These are phyloP conservation scores for Phytophthora macrochlamydospora DNA, from an alignment of 352 stramenopile genomes.

Conservation along the genomic window DNA sequence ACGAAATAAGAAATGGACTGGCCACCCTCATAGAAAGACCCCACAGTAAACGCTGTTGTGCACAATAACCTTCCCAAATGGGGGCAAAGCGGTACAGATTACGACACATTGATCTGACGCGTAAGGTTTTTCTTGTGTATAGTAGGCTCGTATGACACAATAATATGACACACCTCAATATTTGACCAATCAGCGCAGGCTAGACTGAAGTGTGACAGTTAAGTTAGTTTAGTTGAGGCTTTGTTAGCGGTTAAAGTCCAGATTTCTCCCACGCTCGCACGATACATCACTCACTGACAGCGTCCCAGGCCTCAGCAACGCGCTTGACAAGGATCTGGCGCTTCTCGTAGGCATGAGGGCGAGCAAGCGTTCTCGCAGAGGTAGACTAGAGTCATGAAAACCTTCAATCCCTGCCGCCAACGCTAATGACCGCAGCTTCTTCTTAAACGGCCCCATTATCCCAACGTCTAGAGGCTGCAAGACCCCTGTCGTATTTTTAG, in stretches of 20 bases:
- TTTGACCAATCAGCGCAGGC: constrained; percentile 4
- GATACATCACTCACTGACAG: not conserved
- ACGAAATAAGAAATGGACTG: no score
- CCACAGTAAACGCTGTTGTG: no score
- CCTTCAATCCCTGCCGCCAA: not conserved
- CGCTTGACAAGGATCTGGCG: not conserved
- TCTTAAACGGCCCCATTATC: constrained; percentile 28
- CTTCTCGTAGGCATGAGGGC: not conserved
- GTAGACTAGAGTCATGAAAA: no score
- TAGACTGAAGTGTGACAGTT: not conserved
- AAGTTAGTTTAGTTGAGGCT: no score
- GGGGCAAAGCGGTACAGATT: not conserved
- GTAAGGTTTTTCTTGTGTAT: constrained; percentile 1
- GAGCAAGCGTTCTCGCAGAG: not conserved
- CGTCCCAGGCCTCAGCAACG: not conserved
- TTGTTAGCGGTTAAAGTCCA: not conserved
- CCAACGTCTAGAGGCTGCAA: constrained; percentile 29
- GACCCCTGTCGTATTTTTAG: constrained; percentile 19
- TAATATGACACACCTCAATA: not conserved
- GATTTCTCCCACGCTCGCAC: constrained; percentile 14
- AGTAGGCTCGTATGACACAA: not conserved
- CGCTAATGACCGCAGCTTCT: not conserved
- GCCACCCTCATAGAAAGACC: no score
- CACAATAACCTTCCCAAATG: no score
- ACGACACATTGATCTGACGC: constrained; percentile 7